phyloP scores from a whole-genome alignment of 768 basidiomycete species.

The Leccinum subtestaceum region DNA sequence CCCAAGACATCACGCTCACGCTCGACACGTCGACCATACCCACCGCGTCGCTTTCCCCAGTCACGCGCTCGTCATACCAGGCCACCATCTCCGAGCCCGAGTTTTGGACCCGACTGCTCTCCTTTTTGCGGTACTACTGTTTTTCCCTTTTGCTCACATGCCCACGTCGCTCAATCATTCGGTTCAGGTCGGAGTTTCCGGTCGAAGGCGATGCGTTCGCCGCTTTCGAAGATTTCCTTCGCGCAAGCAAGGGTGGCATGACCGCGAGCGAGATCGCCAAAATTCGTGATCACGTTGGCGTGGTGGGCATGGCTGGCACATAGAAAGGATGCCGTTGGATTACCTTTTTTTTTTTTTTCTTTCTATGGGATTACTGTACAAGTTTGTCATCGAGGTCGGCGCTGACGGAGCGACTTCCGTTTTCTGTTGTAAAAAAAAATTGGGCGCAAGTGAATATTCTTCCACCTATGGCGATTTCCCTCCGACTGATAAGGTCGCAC shows the following conservation, averaged over 20 bases:
- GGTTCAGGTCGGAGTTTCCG: constrained; percentile 55
- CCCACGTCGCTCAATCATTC: not conserved
- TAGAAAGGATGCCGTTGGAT: constrained; percentile 27
- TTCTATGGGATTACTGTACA: constrained; percentile 11
- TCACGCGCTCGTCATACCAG: constrained; percentile 29
- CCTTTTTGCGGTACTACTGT: constrained; percentile 53
- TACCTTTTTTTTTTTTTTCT: not conserved
- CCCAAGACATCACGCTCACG: constrained; percentile 63
- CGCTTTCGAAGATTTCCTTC: constrained; percentile 86
- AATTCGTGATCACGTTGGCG: constrained; percentile 85
- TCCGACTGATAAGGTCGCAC: constrained; percentile 7
- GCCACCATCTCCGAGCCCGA: constrained; percentile 66
- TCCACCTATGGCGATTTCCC: constrained; percentile 16
- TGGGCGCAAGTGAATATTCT: constrained; percentile 7
- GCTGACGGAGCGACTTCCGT: constrained; percentile 5
- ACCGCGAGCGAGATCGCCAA: constrained; percentile 86
- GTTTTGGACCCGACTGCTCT: constrained; percentile 74
- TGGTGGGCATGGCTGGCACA: constrained; percentile 85
- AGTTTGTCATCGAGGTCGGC: constrained; percentile 12
- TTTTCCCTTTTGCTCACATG: too few species aligned
- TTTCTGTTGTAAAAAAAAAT: not conserved
- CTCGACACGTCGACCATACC: constrained; percentile 57
- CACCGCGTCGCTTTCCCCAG: constrained; percentile 42
- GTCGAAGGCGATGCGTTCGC: constrained; percentile 59
- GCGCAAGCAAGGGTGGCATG: constrained; percentile 75